These are phyloP conservation scores for Diaporthe vexans DNA, from an alignment of 2,329 filamentous ascomycete genomes.

Conservation along the genomic window DNA sequence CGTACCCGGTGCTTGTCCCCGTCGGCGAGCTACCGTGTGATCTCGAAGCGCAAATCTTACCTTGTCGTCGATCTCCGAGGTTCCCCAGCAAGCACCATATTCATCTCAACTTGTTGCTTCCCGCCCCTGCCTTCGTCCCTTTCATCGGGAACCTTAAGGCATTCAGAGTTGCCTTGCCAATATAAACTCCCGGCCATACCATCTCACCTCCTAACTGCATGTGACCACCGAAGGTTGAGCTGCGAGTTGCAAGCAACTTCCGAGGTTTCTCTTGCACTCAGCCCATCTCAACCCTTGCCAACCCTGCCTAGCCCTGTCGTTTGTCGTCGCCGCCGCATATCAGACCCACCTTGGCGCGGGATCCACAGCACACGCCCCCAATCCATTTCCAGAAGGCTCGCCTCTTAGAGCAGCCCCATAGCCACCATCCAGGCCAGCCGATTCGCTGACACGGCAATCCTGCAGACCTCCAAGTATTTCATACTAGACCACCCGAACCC, in stretches of 20 bases:
- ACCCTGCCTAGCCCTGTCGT: slow-evolving; percentile 29
- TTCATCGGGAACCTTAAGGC: slow-evolving; percentile 9
- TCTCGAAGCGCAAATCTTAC: slow-evolving; percentile 24
- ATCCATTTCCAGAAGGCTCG: slow-evolving; percentile 31
- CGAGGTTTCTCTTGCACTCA: slow-evolving; percentile 19
- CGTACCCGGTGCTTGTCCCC: slow-evolving; percentile 1
- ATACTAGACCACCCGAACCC: slow-evolving; percentile 40
- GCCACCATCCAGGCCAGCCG: slow-evolving; percentile 34
- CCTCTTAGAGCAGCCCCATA: slow-evolving; percentile 38
- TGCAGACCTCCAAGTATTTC: slow-evolving; percentile 34
- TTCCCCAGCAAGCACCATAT: slow-evolving; percentile 9
- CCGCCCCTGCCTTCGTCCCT: slow-evolving; percentile 28
- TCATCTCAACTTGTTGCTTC: slow-evolving; percentile 32
- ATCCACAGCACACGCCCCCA: slow-evolving; percentile 37
- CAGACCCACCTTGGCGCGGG: slow-evolving; percentile 36
- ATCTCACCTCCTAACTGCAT: slow-evolving; percentile 13
- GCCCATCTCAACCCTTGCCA: background rate
- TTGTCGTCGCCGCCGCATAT: slow-evolving; percentile 39
- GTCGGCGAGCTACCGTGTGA: slow-evolving; percentile 30
- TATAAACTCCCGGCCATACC: slow-evolving; percentile 16
- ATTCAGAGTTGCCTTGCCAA: background rate
- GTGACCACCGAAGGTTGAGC: background rate
- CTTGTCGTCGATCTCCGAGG: slow-evolving; percentile 16
- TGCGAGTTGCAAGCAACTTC: background rate
- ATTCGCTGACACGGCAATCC: slow-evolving; percentile 38